Base-by-base conservation (phyloP, 2,329 filamentous ascomycete species). In the Alternaria ethzedia region DNA sequence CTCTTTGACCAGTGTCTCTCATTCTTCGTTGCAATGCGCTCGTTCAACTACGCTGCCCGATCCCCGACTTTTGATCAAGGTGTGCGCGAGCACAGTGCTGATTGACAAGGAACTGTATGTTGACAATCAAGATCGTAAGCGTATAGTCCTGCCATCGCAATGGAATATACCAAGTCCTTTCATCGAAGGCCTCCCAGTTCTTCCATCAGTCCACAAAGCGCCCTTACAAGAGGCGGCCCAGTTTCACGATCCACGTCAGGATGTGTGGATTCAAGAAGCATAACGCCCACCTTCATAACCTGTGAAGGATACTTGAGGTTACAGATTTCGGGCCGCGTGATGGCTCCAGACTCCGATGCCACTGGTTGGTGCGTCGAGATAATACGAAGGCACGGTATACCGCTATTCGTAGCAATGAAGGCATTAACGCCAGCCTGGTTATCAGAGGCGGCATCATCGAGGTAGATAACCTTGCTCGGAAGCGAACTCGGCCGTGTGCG, bases 281-380 rank as follows among this genome's bases (percentile, higher is more conserved):
- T 46, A 0, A 74, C 65, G 9, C 70, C 70, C 10, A 61, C 52
- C 36, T 64, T 57, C 69, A 74, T 70, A 9, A 72, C 64, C 49
- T 69, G 66, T 10, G 55, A 66, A 5, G 64, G 70, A 55, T 55
- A 51, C 28, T 50, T 61, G 8, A 73, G 51, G 28, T 66, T 59
- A 47, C 68, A 70, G 21, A 59, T 45, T 10, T 66, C 63, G 8
- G 44, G 12, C 6, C 30, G 25, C 7, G 7, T 5, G 3, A 43
- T 6, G 20, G n/a, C 45, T 28, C 17, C 20, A 32, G 17, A 20
- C 21, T 12, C 23, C 5, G 17, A 32, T 13, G 41, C 7, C 15
- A n/a, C 21, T 13, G 13, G 21, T 1, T 30, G 13, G 30, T 20
- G 26, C 10, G n/a, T 20, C 17, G 43, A 51, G 6, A 57, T 52